Percentiles rank a stretch among this genome's conserved stretches.
Evolutionary conservation across 805 yeast genomes (phyloP).

Genomic region (Candida chilensis): DNA sequence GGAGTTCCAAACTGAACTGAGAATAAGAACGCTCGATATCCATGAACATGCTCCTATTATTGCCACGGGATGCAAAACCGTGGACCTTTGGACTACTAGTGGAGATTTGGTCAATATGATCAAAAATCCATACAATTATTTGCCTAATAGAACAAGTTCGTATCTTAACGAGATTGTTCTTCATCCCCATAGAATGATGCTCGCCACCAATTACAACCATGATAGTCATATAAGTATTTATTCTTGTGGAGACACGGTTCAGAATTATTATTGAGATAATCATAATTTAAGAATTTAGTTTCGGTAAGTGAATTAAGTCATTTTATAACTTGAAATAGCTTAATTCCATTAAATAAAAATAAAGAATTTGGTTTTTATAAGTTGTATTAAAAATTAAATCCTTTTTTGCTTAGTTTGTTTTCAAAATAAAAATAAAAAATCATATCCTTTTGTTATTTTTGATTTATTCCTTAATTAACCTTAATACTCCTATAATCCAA

Average conservation of each 20-base stretch:
- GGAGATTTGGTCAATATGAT: constrained; percentile 67
- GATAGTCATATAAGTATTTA: constrained; percentile 64
- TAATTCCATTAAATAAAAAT: too few relatives aligned
- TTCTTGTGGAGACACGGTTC: constrained; percentile 23
- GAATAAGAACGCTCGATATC: constrained; percentile 62
- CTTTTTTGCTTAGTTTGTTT: too few relatives aligned
- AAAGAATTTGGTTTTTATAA: too few relatives aligned
- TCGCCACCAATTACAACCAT: constrained; percentile 79
- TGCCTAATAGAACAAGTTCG: constrained; percentile 33
- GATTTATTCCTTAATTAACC: too few relatives aligned
- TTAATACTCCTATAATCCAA: too few relatives aligned
- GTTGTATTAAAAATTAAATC: too few relatives aligned
- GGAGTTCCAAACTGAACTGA: constrained; percentile 48
- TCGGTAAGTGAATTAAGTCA: too few relatives aligned
- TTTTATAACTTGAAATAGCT: too few relatives aligned
- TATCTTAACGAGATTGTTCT: constrained; percentile 63
- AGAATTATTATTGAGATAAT: too few relatives aligned
- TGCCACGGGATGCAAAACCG: constrained; percentile 75
- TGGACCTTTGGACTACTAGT: constrained; percentile 77
- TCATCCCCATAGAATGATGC: constrained; percentile 92
- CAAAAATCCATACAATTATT: constrained; percentile 37
- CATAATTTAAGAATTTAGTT: too few relatives aligned
- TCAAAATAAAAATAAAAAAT: too few relatives aligned
- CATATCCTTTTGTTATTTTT: too few relatives aligned
- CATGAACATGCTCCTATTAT: constrained; percentile 97